Evolutionary conservation across 1,284 basidiomycete genomes (phyloP), one percentile per base, ranked within the genome.

Genomic region (Crepidotus sp.): DNA sequence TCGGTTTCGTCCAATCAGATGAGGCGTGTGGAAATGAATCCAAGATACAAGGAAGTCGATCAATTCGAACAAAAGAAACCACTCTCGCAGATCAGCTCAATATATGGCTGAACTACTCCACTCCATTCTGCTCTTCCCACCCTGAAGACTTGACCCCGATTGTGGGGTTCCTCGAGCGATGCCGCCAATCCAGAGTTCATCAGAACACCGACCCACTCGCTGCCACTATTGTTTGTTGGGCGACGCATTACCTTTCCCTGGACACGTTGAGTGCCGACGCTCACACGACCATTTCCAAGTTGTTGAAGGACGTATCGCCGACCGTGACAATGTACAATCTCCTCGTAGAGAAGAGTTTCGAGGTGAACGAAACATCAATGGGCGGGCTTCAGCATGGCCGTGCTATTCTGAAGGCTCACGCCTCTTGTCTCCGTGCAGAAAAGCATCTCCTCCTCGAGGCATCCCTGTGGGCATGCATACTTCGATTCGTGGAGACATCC

Each of bases 381-480:
- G 21, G 48, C 46, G 24, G 41, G 57, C 45, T 52, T 52, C 42
- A 19, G 36, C 36, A 48, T 60, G 49, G 49, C 58, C 51, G 34
- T 15, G 17, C 39, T 18, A 38, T 54, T 39, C 46, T 68, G 8
- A 47, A 60, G 13, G 40, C 42, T 0, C 64, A 68, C 42, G 66
- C 70, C 0, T 51, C 50, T 3, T 47, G 56, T 10, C 55, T 78
- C 15, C 60, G 61, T 14, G 54, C 54, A 0, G 59, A 63, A 33
- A 54, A 54, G 10, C 55, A 76, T 9, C 58, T 62, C 8, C 55
- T 52, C 8, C 63, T 74, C 25, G 73, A 77, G 42, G 73, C 71
- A 11, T 71, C 72, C 2, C 55, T 78, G n/a, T 78, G 71, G 69
- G 65, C 66, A 9, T 72, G 69, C 48, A 66, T 68, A 2, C 68